Evolutionary conservation across 805 yeast species (phyloP), one percentile per base, ranked within the genome.

Genomic region (Lipomyces chichibuensis): DNA sequence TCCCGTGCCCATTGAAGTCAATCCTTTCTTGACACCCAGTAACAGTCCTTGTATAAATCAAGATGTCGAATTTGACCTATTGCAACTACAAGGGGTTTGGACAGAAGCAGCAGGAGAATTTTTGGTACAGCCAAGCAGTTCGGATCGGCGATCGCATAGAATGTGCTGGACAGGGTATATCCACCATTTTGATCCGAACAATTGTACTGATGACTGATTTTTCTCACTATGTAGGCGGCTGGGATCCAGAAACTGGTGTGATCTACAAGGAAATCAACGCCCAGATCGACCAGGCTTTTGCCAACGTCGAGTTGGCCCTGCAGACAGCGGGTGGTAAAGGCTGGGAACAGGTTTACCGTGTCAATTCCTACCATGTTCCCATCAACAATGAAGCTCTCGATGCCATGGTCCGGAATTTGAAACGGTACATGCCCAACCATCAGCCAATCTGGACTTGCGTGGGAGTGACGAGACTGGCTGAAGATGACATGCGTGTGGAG

Each of bases 371-470:
- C 17, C 59, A 56, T 33, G 37, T 32, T 56, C 59, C 59, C 13
- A 32, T 56, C 25, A 56, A 33, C 43, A 35, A 56, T 14, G 59
- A 56, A 35, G 59, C 59, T 33, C 27, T 56, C 27, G 59, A 56
- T n/a, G 43, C 37, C 27, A 56, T 56, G 59, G 59, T 56, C 43
- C 46, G 43, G 14, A 32, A 33, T 14, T 33, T 33, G 1, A 32
- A 33, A 35, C 20, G 27, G 7, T 56, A 33, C 25, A 32, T 56
- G 59, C 59, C 59, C 23, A 56, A 33, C 27, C 59, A 56, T 56
- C 46, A 32, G 27, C 59, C 59, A 9, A 32, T 56, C 25, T 56
- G 59, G 59, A 56, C 59, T 20, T 56, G 59, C 43, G 59, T 56
- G 9, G 59, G 49, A 20, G 59, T 56, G 27, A 23, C 59, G 23